A percentile compares a stretch with the other conserved stretches of the same genome.
phyloP scores from a whole-genome alignment of 2,329 filamentous ascomycete species.

The Penicillium sp. region DNA sequence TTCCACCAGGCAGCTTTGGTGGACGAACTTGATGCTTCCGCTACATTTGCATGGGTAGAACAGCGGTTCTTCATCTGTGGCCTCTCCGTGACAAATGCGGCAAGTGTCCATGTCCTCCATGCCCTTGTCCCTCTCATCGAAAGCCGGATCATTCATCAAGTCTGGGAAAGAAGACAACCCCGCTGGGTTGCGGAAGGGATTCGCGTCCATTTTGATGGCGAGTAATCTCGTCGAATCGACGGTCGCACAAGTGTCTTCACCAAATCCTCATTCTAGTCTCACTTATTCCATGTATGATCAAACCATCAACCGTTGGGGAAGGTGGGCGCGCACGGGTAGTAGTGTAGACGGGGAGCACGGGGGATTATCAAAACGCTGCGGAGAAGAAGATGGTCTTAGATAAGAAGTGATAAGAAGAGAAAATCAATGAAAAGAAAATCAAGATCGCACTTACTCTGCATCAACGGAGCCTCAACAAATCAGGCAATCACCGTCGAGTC shows the following conservation, averaged over 20 bases:
- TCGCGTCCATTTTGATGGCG: constrained; percentile 31
- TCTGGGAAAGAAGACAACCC: constrained; percentile 41
- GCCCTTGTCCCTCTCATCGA: constrained; percentile 41
- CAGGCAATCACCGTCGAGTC: constrained; percentile 3
- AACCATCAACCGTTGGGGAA: not conserved
- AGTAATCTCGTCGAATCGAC: constrained; percentile 18
- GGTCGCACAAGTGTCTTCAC: constrained; percentile 15
- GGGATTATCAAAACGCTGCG: not conserved
- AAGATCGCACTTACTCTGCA: not conserved
- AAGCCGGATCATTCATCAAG: constrained; percentile 60
- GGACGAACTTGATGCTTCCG: constrained; percentile 97
- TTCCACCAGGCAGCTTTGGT: constrained; percentile 97
- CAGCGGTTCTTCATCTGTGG: constrained; percentile 75
- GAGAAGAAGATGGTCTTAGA: not conserved
- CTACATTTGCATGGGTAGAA: constrained; percentile 99
- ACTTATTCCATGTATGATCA: not conserved
- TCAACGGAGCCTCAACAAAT: not conserved
- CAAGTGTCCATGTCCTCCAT: constrained; percentile 75
- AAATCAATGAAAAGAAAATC: not conserved
- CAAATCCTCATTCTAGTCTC: constrained; percentile 27
- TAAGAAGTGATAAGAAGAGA: not conserved
- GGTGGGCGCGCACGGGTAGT: not conserved
- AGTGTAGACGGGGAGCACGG: not conserved
- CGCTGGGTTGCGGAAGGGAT: constrained; percentile 22
- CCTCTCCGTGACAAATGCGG: constrained; percentile 93